Conservation (phyloP, 169 alveolate genomes). For the Eimeria acervulina region DNA sequence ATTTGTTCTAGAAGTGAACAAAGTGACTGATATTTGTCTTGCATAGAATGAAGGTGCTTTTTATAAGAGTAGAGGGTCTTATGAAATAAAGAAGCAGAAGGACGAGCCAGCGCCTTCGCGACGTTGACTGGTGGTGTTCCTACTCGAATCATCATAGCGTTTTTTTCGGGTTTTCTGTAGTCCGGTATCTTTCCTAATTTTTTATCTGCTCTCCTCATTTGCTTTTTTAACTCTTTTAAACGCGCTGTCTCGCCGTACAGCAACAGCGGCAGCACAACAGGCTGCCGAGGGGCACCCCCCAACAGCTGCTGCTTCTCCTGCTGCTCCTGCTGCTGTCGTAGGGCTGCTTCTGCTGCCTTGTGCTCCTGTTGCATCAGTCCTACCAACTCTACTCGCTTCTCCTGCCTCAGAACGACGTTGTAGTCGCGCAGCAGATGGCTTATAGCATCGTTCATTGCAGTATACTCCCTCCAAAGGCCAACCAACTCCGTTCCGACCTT, state of each 20-base stretch:
- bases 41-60: neutral
- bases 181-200: neutral
- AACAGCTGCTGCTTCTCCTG: too few species aligned
- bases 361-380: conserved; percentile 5
- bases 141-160: neutral
- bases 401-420: conserved; percentile 61
- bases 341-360: too few species aligned
- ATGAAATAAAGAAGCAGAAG: conserved; percentile 18
- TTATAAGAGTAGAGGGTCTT: conserved; percentile 2
- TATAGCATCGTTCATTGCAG: conserved; percentile 17
- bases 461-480: conserved; percentile 61
- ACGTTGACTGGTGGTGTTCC: conserved; percentile 48
- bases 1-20: neutral
- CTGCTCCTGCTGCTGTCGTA: conserved; percentile 3
- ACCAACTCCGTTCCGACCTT: conserved; percentile 19
- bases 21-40: neutral
- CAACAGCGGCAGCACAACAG: neutral
- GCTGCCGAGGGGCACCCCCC: neutral
- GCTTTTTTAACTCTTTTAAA: conserved; percentile 57
- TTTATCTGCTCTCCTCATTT: neutral
- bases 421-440: conserved; percentile 76
- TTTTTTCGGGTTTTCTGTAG: neutral
- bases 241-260: conserved; percentile 14
- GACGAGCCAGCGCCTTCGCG: conserved; percentile 21
- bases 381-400: conserved; percentile 24